Base-by-base conservation (phyloP, 164 flowering plant genomes). In the Litsea cubeba region DNA sequence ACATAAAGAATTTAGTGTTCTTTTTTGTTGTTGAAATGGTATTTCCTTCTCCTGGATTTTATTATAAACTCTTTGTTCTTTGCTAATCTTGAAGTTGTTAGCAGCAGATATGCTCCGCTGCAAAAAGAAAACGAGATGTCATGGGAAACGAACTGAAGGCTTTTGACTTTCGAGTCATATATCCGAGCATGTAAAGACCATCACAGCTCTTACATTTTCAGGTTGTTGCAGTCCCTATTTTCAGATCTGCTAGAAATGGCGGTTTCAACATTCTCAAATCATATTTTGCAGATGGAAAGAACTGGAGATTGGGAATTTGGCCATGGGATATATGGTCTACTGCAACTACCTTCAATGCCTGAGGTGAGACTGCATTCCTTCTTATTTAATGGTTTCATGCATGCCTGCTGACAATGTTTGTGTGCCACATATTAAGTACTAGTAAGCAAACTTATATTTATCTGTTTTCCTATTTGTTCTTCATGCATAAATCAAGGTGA, bases 161-260 rank as follows among this genome's bases (percentile, higher is more conserved):
- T 71, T 91, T 95, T 81, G 97, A 26, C 28, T 26, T 26, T 26
- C 2, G 2, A 91, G 58, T 95, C 99, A 12, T 90, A 76, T 71
- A 77, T 95, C 68, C 97, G 99, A 81, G 98, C 98, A 70, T 93
- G 93, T 73, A 95, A 95, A 76, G 97, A 95, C 78, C 99, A 95
- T 74, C 95, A 86, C 65, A 93, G 98, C 85, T 83, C 92, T 64
- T 95, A 79, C 79, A 93, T 95, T 77, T 91, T 95, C 89, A 95
- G 96, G 99, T 93, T 57, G n/a, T 66, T 74, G 1, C 32, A 69
- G 28, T 50, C 18, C 32, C 62, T 4, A 3, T 69, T 69, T 58
- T 35, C 63, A 73, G 7, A 35, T 68, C 26, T 5, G 70, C 20
- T n/a, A 7, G 18, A 15, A 11, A 35, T 46, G 28, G 28, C 28